Conservation (phyloP, 1,284 basidiomycete genomes). For the Apiotrichum akiyoshidainum region DNA sequence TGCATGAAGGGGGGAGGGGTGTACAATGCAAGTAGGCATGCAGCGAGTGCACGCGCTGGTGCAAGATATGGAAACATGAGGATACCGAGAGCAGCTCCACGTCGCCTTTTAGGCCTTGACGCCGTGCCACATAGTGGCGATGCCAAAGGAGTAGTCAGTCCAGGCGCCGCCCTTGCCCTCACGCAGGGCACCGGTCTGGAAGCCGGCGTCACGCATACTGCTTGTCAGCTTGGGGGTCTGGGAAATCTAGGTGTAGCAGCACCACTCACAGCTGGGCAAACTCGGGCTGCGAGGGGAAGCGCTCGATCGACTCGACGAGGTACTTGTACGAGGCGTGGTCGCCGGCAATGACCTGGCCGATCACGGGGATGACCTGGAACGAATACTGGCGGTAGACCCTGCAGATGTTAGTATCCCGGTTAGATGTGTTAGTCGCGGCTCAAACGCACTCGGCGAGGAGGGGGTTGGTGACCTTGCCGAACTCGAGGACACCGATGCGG, state of each 20-base stretch:
- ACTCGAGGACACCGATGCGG: slow-evolving; percentile 92
- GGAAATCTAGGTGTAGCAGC: no score
- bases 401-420: slow-evolving; percentile 7
- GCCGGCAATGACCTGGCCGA: slow-evolving; percentile 93
- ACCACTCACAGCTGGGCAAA: slow-evolving; percentile 72
- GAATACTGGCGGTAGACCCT: slow-evolving; percentile 95
- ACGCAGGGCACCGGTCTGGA: slow-evolving; percentile 65
- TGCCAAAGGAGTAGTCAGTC: slow-evolving; percentile 79
- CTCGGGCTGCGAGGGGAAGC: slow-evolving; percentile 83
- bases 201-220: slow-evolving; percentile 63
- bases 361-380: slow-evolving; percentile 88
- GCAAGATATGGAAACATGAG: background rate
- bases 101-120: slow-evolving; percentile 59
- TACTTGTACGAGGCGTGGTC: slow-evolving; percentile 97
- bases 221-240: background rate
- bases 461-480: slow-evolving; percentile 90
- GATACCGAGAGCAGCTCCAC: background rate
- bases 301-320: slow-evolving; percentile 93
- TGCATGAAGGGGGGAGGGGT: background rate
- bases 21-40: background rate
- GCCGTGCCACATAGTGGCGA: slow-evolving; percentile 78
- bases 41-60: no score
- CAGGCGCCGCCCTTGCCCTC: slow-evolving; percentile 83
- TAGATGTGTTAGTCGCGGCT: background rate
- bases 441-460: slow-evolving; percentile 71